These are phyloP conservation scores for Sorghum bicolor DNA, from an alignment of 176 grass and related monocot species.

Conservation along the genomic window DNA sequence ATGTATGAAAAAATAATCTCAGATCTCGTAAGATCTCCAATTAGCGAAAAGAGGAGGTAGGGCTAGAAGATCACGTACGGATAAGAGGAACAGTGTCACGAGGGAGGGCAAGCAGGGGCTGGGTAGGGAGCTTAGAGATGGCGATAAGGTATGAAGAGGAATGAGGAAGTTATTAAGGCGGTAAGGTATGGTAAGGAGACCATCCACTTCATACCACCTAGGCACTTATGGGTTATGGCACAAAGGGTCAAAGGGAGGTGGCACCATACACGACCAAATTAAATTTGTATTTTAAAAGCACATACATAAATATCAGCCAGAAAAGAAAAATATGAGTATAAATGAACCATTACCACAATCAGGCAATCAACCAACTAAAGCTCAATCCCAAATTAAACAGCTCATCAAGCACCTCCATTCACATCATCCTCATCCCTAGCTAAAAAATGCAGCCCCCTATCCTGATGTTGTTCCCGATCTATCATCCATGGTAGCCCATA, in stretches of 20 bases:
- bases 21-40: conserved; percentile 17
- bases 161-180: not conserved
- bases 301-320: not conserved
- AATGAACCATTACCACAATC: not conserved
- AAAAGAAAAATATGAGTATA: not conserved
- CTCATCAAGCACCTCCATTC: not conserved
- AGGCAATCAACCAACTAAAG: not conserved
- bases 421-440: not conserved
- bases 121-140: not conserved
- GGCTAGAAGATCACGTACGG: not conserved
- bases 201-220: not conserved
- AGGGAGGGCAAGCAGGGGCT: not conserved
- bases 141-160: not conserved
- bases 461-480: not conserved
- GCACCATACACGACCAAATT: not conserved
- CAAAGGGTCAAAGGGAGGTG: not conserved
- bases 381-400: not conserved
- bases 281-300: not conserved
- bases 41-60: not conserved
- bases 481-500: not conserved
- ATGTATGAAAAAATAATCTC: not conserved
- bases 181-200: not conserved
- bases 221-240: not conserved
- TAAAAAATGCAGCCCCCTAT: not conserved
- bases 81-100: not conserved